Evolutionary conservation across 2,329 filamentous ascomycete genomes (phyloP).

Genomic region (Xylaria sp.): DNA sequence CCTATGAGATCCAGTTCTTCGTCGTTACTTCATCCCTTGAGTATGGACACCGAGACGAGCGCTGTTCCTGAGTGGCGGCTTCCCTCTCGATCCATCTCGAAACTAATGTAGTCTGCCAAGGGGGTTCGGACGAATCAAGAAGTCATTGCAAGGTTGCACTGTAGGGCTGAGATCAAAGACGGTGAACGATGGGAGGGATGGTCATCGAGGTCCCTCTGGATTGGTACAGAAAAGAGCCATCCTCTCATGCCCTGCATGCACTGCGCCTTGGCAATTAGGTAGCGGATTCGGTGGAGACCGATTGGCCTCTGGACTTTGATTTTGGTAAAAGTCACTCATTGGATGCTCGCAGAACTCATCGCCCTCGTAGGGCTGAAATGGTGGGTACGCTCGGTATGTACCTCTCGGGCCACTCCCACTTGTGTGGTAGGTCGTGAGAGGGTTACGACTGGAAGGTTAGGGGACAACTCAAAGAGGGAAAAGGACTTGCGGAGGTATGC

Average conservation of each 20-base stretch:
- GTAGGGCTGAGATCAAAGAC: slow-evolving; percentile 23
- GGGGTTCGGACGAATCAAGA: slow-evolving; percentile 13
- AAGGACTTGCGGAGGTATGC: no score
- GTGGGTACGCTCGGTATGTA: slow-evolving; percentile 22
- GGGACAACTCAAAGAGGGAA: no score
- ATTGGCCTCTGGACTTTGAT: slow-evolving; percentile 20
- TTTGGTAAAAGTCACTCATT: slow-evolving; percentile 17
- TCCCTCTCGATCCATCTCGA: slow-evolving; percentile 13
- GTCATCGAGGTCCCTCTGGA: slow-evolving; percentile 4
- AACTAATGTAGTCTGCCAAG: slow-evolving; percentile 11
- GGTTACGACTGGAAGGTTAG: no score
- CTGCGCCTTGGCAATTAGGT: slow-evolving; percentile 19
- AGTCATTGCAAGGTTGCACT: slow-evolving; percentile 16
- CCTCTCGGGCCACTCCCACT: no score
- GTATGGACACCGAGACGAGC: no score
- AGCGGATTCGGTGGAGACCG: slow-evolving; percentile 21
- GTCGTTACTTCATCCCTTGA: no score
- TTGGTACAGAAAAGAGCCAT: slow-evolving; percentile 18
- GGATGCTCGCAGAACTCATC: slow-evolving; percentile 15
- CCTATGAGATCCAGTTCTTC: no score
- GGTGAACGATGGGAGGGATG: slow-evolving; percentile 5
- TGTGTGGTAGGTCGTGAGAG: no score
- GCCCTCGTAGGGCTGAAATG: slow-evolving; percentile 35
- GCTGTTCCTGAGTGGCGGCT: slow-evolving; percentile 15
- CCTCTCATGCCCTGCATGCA: slow-evolving; percentile 15